phyloP scores from a whole-genome alignment of 345 rosid genomes.

The Barbarea vulgaris region DNA sequence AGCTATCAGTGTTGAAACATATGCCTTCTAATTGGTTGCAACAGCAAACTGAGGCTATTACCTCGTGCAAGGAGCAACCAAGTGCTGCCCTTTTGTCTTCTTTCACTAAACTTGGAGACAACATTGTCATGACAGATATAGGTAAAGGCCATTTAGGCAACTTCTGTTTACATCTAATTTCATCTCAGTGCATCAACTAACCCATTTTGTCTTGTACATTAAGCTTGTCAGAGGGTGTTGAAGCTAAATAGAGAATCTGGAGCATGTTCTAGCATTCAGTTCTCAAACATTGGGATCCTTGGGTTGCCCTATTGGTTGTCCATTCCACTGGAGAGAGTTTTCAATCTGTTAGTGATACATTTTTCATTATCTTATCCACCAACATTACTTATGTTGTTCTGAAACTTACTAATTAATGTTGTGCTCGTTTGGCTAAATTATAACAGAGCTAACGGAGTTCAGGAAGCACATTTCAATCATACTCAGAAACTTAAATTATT shows the following conservation, averaged over 20 bases:
- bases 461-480: slow-evolving; percentile 52
- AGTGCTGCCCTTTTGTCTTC: slow-evolving; percentile 62
- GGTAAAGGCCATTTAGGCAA: slow-evolving; percentile 46
- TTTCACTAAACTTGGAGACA: slow-evolving; percentile 52
- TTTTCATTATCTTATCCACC: background rate
- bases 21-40: slow-evolving; percentile 59
- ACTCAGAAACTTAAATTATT: slow-evolving; percentile 57
- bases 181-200: slow-evolving; percentile 14
- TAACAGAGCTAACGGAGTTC: slow-evolving; percentile 59
- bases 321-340: slow-evolving; percentile 68
- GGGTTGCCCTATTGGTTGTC: slow-evolving; percentile 89
- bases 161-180: slow-evolving; percentile 13
- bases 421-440: slow-evolving; percentile 20
- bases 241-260: slow-evolving; percentile 64
- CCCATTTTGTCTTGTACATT: slow-evolving; percentile 1
- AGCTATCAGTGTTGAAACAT: slow-evolving; percentile 61
- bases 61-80: slow-evolving; percentile 42
- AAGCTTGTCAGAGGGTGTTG: slow-evolving; percentile 79
- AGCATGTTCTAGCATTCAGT: slow-evolving; percentile 57
- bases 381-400: slow-evolving; percentile 1
- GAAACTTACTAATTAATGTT: background rate
- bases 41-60: slow-evolving; percentile 47
- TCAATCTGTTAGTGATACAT: slow-evolving; percentile 60
- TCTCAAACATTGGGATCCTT: slow-evolving; percentile 74
- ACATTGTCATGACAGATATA: slow-evolving; percentile 60